These are phyloP conservation scores for Mycena crocata DNA, from an alignment of 768 basidiomycete species.

Conservation along the genomic window DNA sequence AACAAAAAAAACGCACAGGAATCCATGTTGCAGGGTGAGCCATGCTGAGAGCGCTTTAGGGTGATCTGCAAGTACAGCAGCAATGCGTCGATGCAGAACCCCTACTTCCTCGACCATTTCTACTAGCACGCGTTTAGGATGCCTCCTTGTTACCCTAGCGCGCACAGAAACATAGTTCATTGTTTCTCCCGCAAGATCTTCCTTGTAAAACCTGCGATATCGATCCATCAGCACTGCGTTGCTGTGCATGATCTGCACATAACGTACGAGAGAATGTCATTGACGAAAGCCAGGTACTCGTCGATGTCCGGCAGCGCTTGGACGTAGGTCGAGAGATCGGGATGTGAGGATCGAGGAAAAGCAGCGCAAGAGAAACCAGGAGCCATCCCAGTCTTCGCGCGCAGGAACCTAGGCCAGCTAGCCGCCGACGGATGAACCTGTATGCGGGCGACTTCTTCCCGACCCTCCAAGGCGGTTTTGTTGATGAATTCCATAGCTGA, in stretches of 20 bases:
- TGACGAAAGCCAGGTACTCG: background rate
- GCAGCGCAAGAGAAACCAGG: background rate
- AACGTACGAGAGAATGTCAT: slow-evolving; percentile 17
- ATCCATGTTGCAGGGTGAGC: background rate
- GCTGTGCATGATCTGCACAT: background rate
- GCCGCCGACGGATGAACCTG: background rate
- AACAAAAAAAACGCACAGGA: background rate
- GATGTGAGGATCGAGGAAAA: background rate
- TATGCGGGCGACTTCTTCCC: background rate
- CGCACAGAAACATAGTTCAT: slow-evolving; percentile 1
- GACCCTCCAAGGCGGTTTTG: background rate
- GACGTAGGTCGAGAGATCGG: background rate
- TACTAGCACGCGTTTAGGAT: background rate
- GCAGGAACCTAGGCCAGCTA: background rate
- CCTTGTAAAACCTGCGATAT: slow-evolving; percentile 9
- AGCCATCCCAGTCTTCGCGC: slow-evolving; percentile 4
- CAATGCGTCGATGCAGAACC: background rate
- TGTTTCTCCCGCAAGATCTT: slow-evolving; percentile 3
- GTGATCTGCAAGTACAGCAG: background rate
- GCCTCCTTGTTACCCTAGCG: background rate
- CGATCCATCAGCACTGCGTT: background rate
- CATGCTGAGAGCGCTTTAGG: background rate
- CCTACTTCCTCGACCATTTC: slow-evolving; percentile 8
- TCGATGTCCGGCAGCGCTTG: slow-evolving; percentile 10
- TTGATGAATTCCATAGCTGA: background rate